Evolutionary conservation across 139 green algal species (phyloP), one percentile per base, ranked within the genome.

Genomic region (Microglena sp.): DNA sequence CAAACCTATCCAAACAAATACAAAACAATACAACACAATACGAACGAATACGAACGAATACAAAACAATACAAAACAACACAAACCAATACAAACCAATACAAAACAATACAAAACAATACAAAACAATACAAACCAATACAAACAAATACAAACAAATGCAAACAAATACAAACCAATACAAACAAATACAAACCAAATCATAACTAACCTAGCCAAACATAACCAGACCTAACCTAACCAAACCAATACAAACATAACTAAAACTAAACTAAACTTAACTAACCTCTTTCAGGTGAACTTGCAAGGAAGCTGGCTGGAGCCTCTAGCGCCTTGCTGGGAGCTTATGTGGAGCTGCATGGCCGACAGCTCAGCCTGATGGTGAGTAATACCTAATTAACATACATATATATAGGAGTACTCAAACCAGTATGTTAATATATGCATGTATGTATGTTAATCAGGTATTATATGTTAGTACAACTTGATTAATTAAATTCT

Each of bases 311-410:
- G 5, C 61, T 89, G 66, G 58, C 40, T 18, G 73, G 69, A 6
- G 69, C 76, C 1, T 72, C 64, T 24, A 62, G 66, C n/a, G 64
- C 70, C 8, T 70, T 93, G 55, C 63, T 88, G 64, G 55, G 45
- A 2, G 69, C 62, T 0, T 93, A 86, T 60, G 80, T 90, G 33
- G 78, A 87, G 43, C 32, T 76, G 36, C 80, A 90, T 40, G 83
- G 84, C 1, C 45, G 73, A 8, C 43, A 66, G 43, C 62, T 93
- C 53, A 81, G 66, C 45, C n/a, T 84, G 30, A 79, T 84, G 56
- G 80, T 86, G 11, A 36, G 74, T 2, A 64, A 50, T 24, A 50
- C 40, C 11, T 18, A 50, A 50, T 18, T 24, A 11, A 50, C 40
- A 50, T 18, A 50, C 40, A 50, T 18, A 50, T 50, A 50, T 18